Evolutionary conservation across 2,329 filamentous ascomycete genomes (phyloP), one percentile per base, ranked within the genome.

Genomic region (Alternaria incomplexa): DNA sequence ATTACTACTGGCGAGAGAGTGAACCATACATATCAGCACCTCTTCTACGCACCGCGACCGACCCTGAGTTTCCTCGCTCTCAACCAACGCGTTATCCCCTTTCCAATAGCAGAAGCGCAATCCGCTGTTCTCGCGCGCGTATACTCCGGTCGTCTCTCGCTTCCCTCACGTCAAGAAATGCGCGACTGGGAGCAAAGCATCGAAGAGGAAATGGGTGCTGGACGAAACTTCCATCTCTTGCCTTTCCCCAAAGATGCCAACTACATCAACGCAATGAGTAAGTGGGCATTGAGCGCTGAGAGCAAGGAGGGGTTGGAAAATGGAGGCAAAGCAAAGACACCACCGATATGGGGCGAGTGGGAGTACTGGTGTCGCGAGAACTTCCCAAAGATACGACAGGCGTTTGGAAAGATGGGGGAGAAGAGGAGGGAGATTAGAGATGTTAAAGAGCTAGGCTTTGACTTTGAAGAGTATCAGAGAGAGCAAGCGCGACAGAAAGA

Each of bases 11-110:
- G 94, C 1, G 86, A 85, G 32, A 86, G 91, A 26, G 89, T 94
- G 1, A 83, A 89, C 64, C 88, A 90, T 32, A 81, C 94, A 4
- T 97, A 93, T 77, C 85, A 93, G 68, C 93, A 98, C 71, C 73
- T 97, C 10, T 90, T 97, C 77, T 89, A 90, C 76, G 89, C 90
- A 4, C 83, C 87, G 1, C 87, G 93, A 63, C 93, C 94, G 1
- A 96, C 92, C 0, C 83, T 98, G 1, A 90, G 88, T 1, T 94
- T 97, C 75, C 85, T 91, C 0, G 88, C 87, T 0, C 83, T 97
- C 43, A 90, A 91, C 15, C 90, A 93, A 75, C 91, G 91, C 69
- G 88, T 96, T n/a, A 91, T 96, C n/a, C 95, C 95, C 0, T 97
- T 97, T 76, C 90, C 92, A 0, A 73, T 96, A 1, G 86, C 90